Evolutionary conservation across 306 rosid species (phyloP), one percentile per base, ranked within the genome.

Genomic region (Cucurbita ficifolia): DNA sequence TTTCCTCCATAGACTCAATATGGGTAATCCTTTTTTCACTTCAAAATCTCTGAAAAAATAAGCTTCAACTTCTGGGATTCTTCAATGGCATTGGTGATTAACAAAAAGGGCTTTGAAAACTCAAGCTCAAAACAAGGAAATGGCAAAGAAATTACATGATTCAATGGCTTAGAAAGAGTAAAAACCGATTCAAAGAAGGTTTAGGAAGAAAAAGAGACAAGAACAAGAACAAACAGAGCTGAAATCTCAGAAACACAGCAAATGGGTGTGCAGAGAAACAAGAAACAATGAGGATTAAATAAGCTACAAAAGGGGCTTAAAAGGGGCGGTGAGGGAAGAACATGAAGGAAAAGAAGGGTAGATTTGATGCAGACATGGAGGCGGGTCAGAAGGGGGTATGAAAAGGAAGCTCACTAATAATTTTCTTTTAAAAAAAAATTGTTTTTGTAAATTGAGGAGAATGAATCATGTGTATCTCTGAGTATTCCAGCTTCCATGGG

Each of bases 1-100:
- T 88, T 73, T 88, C 94, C 79, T 88, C 94, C 94, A 88, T 88
- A n/a, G 55, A 48, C 58, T 54, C 33, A 70, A 70, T 21, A 14
- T 70, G 74, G 74, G 45, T 9, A 18, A 29, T 48, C 49, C 29
- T 49, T 22, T 29, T 14, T 68, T 68, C 52, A 19, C n/a, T 68
- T 70, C 21, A 68, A 70, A 70, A 45, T 14, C 24, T 42, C 16
- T 40, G n/a, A 10, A 45, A 46, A 24, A 29, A 12, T 14, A 29
- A 74, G 50, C 4, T 43, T 59, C 40, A 36, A 73, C 16, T 39
- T 24, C 14, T 24, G 33, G 11, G 45, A 17, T 17, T 54, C 48
- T 54, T 53, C 50, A 36, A 16, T 36, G 76, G 11, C 63, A 72
- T 36, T 72, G 61, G 13, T 13, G 9, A n/a, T 36, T 0, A 10